Base-by-base conservation (phyloP, 352 stramenopile genomes). In the Pythium scleroteichum region DNA sequence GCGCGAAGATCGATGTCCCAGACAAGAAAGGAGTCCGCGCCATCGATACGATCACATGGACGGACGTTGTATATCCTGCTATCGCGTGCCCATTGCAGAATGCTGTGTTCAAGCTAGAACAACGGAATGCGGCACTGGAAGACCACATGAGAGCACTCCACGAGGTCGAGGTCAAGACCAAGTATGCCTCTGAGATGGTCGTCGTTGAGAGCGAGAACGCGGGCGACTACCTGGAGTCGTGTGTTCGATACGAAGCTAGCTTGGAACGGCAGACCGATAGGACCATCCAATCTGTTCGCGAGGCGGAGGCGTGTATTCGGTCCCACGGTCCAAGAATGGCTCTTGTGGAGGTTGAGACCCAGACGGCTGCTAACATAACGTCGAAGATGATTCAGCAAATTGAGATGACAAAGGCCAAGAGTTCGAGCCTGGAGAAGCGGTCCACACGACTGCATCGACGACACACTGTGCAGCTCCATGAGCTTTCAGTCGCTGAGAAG, bases 11-110 rank as follows among this genome's bases (percentile, higher is more conserved):
- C 2, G 46, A 39, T 2, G 50, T 45, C 8, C 19, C 29, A 9
- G 65, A 72, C 52, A 68, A 69, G 46, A 72, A 69, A 42, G 61
- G 65, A 7, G 35, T 66, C 6, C 59, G 65, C 1, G 44, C 56
- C 14, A 27, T 20, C 27, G 65, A 72, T 27, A 46, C 39, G 14
- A 24, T 56, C 1, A 66, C 59, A 10, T 72, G 65, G 65, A 63
- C 51, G 2, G 65, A 69, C 38, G 46, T 60, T 4, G 26, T 69
- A 6, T 66, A 66, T 23, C 65, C 65, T 8, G 41, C 29, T 6
- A 26, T 72, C 4, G 65, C 50, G 3, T 55, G 38, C 19, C 65
- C 59, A 5, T 35, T 72, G 10, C 65, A 72, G 41, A 59, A 66
- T n/a, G 22, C 41, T 0, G 44, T 72, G 10, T 68, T 66, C 54